Evolutionary conservation across 148 eudicot species (phyloP), one percentile per base, ranked within the genome.

Genomic region (Camellia japonica): DNA sequence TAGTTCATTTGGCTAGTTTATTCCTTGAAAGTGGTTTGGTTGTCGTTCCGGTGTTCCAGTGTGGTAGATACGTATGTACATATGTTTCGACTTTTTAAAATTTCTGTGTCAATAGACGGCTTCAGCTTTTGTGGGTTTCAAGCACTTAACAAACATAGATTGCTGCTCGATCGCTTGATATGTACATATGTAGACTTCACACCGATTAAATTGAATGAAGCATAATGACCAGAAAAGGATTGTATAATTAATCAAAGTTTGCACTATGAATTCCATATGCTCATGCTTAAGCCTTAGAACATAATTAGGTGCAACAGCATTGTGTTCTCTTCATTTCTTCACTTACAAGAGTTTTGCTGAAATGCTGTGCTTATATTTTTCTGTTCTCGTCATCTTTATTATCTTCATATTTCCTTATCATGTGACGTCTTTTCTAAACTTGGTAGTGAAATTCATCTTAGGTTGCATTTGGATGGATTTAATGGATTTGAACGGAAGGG

Each of bases 31-130:
- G 65, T 62, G 19, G 62, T 46, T 5, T 56, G n/a, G 60, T 56
- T 15, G 13, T 55, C 74, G 18, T 60, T 58, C 46, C 11, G 41
- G 71, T 80, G 20, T 74, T 58, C 56, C 11, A 55, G 71, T 80
- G 20, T 74, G 42, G 56, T 70, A 76, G 58, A 47, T 63, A 71
- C 56, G 43, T 67, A 54, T 75, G 79, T 75, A 80, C 72, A 56
- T 67, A 80, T 80, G 72, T 20, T 76, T 56, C 46, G 59, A 15
- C 44, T 14, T 19, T 41, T 61, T 71, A 30, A 52, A 20, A 20
- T 74, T 23, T 66, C 20, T 56, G 18, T 66, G 52, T 46, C 42
- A 46, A 42, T 71, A 63, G 41, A 62, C 44, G 41, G 60, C 38
- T 76, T 47, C n/a, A 62, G 44, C 42, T 7, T 75, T 47, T 76